Evolutionary conservation across 768 basidiomycete species (phyloP), one percentile per base, ranked within the genome.

Genomic region (Lyophyllum semitale): DNA sequence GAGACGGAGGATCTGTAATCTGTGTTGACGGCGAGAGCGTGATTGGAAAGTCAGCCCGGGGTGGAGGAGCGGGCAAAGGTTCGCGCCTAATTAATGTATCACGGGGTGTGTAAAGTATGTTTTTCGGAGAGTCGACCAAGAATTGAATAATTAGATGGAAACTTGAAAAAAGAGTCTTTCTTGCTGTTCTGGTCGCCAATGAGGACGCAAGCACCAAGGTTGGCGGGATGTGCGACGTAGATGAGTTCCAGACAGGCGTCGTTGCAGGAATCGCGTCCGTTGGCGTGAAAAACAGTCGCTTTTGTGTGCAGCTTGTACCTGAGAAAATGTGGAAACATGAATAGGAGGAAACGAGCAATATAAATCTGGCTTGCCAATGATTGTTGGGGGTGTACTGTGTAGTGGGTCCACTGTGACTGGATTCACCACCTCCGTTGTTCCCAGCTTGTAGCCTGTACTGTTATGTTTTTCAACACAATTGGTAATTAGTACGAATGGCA

Each of bases 381-480:
- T 8, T 45, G n/a, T 27, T 9, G n/a, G 29, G 6, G 44, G 18
- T 7, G n/a, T 8, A 15, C 17, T 8, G 17, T 13, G 3, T 17
- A 25, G 18, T 23, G 15, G 17, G 11, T 20, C 30, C 20, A 18
- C 47, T 17, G 32, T n/a, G n/a, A n/a, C n/a, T n/a, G n/a, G 29
- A 20, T 33, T 29, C 18, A 18, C 29, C 38, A 38, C 45, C 29
- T n/a, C 38, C 27, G n/a, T 52, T 46, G 30, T 48, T 37, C 20
- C 33, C 27, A 7, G 45, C 47, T 23, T 5, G 30, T 7, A 32
- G 30, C 25, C 26, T 27, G 25, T 7, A 49, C 57, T 51, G 26
- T 42, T 47, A 50, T 54, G 57, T 54, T 54, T 8, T 49, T 54
- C 37, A 40, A 33, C 41, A 32, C 38, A 32, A 37, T 44, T 27